Evolutionary conservation across 2,329 filamentous ascomycete genomes (phyloP), one percentile per base, ranked within the genome.

Genomic region (Falciphora oryzae): DNA sequence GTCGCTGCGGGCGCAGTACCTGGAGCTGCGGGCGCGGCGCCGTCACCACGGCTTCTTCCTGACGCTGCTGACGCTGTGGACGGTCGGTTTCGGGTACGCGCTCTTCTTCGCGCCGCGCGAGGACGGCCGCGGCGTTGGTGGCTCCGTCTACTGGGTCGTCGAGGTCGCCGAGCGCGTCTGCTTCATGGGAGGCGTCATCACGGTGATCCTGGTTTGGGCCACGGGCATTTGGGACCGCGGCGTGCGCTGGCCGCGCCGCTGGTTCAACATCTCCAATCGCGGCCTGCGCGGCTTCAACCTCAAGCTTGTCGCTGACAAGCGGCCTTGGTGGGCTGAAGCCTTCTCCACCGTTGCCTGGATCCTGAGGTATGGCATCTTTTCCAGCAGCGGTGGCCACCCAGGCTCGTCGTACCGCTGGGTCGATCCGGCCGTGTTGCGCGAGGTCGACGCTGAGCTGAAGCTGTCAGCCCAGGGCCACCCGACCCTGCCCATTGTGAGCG

Each of bases 221-320:
- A 97, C 94, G 0, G 95, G 95, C 32, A 93, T 97, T 75, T 99
- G 94, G 91, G 94, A 98, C 73, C 87, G 94, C 65, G 95, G 95
- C 38, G 89, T 99, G 64, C 86, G 93, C 67, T 98, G 95, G 93
- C 95, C 95, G 62, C 83, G 94, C 64, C 87, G 92, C 69, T 98
- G 95, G 91, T 89, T 98, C 70, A 87, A 85, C 69, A 88, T 93
- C 67, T 91, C 93, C 56, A 99, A 99, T 75, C 85, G 95, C 64
- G 95, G 95, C 16, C 81, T 99, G 68, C 85, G 95, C 67, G 90
- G 86, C 64, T 96, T 98, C 85, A 99, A 99, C 77, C 92, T 93
- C 78, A 98, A 99, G 79, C 88, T 99, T 61, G 93, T 99, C 64
- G 84, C 98, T 65, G 90, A 96, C 64, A 88, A 91, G 71, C 87